Base-by-base conservation (phyloP, 208 protist genomes). In the Acanthamoeba sp. region DNA sequence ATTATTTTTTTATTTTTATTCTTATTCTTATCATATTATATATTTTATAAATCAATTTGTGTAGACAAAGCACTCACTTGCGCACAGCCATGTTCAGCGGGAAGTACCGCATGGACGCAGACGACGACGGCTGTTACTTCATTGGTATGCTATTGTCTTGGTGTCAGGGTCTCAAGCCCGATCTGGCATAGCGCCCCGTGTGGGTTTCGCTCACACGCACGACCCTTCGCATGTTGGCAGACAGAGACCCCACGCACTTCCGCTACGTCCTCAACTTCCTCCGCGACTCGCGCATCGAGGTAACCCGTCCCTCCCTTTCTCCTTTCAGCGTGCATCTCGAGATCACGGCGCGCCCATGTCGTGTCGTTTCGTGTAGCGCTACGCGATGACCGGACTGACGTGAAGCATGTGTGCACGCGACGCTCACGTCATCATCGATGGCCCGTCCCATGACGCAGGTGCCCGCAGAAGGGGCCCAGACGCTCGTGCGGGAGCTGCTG, bases 231-330 rank as follows among this genome's bases (percentile, higher is more conserved):
- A 50, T 10, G 12, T 14, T 6, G 12, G 45, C 52, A 59, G 93
- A 95, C 82, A 29, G 93, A 14, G 93, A 95, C 34, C 84, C 76
- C 14, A 71, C 36, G 50, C 50, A 94, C 34, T 95, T 95, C n/a
- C 88, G 76, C 42, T 57, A 93, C 22, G 59, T 95, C 18, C 88
- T 95, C 57, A 91, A 45, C 59, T 95, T 93, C 45, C 55, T 95
- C 16, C 69, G 93, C 14, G 42, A 32, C 52, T 59, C 52, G 12
- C 52, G 52, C 52, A 59, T 59, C 52, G 52, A 59, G 52, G 52
- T 59, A 27, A n/a, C 12, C 18, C 22, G 52, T 59, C 52, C 14
- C 45, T 14, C 12, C 45, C 18, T 14, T 6, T 50, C 45, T 50
- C n/a, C n/a, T n/a, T n/a, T n/a, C n/a, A n/a, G n/a, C n/a, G n/a